Evolutionary conservation across 805 yeast genomes (phyloP), one percentile per base, ranked within the genome.

Genomic region (Debaryomyces castellii): DNA sequence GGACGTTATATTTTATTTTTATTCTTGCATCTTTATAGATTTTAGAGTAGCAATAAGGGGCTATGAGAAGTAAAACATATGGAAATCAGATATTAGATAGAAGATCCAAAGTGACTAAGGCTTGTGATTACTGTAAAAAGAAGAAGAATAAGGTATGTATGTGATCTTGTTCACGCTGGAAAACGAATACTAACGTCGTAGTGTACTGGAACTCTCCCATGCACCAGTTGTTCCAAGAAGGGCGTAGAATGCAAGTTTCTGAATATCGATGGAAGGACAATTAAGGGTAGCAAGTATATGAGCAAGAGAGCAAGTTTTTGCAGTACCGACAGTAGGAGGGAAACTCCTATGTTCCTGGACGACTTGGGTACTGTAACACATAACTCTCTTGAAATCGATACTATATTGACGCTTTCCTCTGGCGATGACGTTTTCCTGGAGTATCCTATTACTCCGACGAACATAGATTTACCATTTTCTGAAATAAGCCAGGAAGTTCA

Each of bases 71-170:
- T 6, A 30, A 16, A 30, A 30, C 18, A 14, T 14, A 30, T 30
- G 20, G 34, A 2, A 30, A 30, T n/a, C 38, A 35, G 6, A 18
- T 20, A 35, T 11, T 20, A 35, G 38, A 35, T 20, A 35, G 38
- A 73, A 74, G 47, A 74, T 73, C 22, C 70, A 30, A 30, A 16
- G 34, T 30, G 7, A 30, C 78, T 1, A 63, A 67, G 47, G 80
- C 80, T 5, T 75, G 80, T 50, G 78, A 75, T 49, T 58, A 60
- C 42, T 75, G 80, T 58, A 73, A 73, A 58, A 66, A 63, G 43
- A 53, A 78, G 33, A 75, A 75, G 49, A 50, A 50, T 9, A 58
- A 54, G 46, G 60, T 50, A 42, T 9, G 45, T 42, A 12, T 32
- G 33, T n/a, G n/a, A n/a, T n/a, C n/a, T n/a, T n/a, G n/a, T n/a